Conservation (phyloP, 2,329 filamentous ascomycete species). For the Fusarium veterinarium region DNA sequence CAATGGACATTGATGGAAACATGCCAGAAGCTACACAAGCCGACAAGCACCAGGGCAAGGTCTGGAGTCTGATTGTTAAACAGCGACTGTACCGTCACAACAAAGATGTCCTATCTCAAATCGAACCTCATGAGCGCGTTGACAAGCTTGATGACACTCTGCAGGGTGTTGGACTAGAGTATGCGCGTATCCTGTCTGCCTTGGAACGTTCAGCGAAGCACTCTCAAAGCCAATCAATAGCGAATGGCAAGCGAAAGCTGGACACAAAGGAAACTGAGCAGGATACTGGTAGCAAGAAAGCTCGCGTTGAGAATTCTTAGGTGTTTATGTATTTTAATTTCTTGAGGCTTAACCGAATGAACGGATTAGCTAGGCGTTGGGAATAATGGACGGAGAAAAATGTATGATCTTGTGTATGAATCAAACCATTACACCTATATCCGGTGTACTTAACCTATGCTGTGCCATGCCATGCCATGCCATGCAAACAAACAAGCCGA, state of each 20-base stretch:
- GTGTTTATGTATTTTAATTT: neutral
- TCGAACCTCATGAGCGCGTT: conserved; percentile 75
- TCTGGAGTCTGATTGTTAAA: conserved; percentile 83
- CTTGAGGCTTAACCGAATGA: neutral
- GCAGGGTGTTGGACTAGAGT: conserved; percentile 76
- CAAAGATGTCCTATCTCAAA: conserved; percentile 74
- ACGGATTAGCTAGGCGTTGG: conserved; percentile 25
- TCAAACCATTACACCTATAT: conserved; percentile 35
- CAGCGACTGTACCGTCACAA: conserved; percentile 82
- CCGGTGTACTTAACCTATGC: conserved; percentile 33
- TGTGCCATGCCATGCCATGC: conserved; percentile 24
- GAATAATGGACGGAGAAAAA: conserved; percentile 21
- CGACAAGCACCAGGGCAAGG: conserved; percentile 71
- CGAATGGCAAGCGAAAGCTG: conserved; percentile 61
- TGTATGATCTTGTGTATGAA: conserved; percentile 33
- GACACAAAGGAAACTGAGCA: conserved; percentile 42
- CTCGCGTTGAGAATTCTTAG: conserved; percentile 53
- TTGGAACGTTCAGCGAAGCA: conserved; percentile 55
- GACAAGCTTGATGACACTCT: conserved; percentile 79
- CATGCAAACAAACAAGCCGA: conserved; percentile 39
- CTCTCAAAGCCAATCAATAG: conserved; percentile 21
- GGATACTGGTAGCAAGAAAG: conserved; percentile 60
- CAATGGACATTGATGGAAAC: conserved; percentile 57
- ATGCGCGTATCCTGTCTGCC: conserved; percentile 70
- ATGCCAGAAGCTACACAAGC: conserved; percentile 60